Percentiles rank a stretch among this genome's conserved stretches.
Evolutionary conservation across 257 asterid genomes (phyloP).

Genomic region (Ilex asprella): DNA sequence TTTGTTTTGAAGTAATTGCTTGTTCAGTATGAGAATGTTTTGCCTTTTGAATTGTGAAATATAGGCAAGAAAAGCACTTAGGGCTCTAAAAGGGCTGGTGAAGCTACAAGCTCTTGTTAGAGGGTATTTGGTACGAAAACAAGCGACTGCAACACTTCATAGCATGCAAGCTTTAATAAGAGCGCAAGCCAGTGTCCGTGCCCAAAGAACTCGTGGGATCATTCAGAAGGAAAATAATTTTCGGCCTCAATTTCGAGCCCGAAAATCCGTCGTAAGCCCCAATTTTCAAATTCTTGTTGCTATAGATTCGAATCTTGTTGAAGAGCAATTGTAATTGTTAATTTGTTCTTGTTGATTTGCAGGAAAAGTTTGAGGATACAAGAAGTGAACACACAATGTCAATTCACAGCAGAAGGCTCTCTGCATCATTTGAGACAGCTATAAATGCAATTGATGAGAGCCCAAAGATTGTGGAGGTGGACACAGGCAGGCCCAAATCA

Average conservation of each 20-base stretch:
- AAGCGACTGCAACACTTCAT: conserved; percentile 61
- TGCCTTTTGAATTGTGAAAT: background rate
- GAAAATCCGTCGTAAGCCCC: conserved; percentile 34
- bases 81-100: conserved; percentile 79
- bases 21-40: too few species aligned
- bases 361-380: conserved; percentile 37
- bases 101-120: conserved; percentile 70
- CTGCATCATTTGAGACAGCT: conserved; percentile 38
- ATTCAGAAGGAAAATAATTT: conserved; percentile 9
- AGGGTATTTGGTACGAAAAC: conserved; percentile 74
- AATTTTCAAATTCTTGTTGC: background rate
- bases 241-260: conserved; percentile 27
- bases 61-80: conserved; percentile 80
- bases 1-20: background rate
- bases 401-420: conserved; percentile 40
- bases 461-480: conserved; percentile 82
- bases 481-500: conserved; percentile 51
- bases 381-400: conserved; percentile 23
- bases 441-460: conserved; percentile 35
- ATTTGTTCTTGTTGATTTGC: conserved; percentile 4
- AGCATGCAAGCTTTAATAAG: conserved; percentile 84
- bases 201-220: conserved; percentile 36
- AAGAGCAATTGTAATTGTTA: background rate
- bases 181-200: conserved; percentile 73
- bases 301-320: background rate